phyloP scores from a whole-genome alignment of 2,329 filamentous ascomycete genomes.

The Pseudonectria foliicola region DNA sequence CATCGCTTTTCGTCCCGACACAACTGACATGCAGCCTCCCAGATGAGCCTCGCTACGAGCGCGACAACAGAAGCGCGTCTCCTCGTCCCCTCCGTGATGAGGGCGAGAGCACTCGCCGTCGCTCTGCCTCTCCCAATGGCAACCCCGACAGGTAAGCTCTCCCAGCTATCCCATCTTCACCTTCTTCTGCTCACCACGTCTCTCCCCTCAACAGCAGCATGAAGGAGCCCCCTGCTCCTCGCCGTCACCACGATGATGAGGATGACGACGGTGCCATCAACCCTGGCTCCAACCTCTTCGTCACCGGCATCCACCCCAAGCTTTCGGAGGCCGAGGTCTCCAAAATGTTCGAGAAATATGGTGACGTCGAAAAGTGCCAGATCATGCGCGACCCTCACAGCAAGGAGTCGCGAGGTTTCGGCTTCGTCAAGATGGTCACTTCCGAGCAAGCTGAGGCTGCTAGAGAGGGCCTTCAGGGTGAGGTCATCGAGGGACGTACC shows the following conservation, averaged over 20 bases:
- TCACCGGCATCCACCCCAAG: slow-evolving; percentile 93
- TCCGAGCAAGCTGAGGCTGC: slow-evolving; percentile 93
- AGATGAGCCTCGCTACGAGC: slow-evolving; percentile 58
- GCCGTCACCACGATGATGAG: slow-evolving; percentile 20
- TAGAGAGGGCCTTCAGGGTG: slow-evolving; percentile 91
- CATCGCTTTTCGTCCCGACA: not conserved
- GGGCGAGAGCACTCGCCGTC: slow-evolving; percentile 50
- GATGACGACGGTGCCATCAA: slow-evolving; percentile 80
- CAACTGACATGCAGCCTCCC: slow-evolving; percentile 34
- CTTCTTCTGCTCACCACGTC: slow-evolving; percentile 8
- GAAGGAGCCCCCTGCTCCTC: slow-evolving; percentile 46
- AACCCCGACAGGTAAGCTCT: slow-evolving; percentile 29
- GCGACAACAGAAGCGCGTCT: slow-evolving; percentile 59
- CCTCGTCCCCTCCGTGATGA: slow-evolving; percentile 56
- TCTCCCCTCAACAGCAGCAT: slow-evolving; percentile 29
- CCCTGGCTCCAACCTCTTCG: slow-evolving; percentile 95
- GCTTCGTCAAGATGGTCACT: slow-evolving; percentile 98
- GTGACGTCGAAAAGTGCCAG: slow-evolving; percentile 97
- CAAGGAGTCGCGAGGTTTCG: slow-evolving; percentile 96
- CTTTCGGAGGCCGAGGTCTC: slow-evolving; percentile 85
- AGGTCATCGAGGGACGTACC: slow-evolving; percentile 89
- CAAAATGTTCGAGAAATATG: slow-evolving; percentile 96
- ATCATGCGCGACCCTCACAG: slow-evolving; percentile 99
- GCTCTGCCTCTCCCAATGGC: slow-evolving; percentile 54
- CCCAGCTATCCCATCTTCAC: not conserved